phyloP scores from a whole-genome alignment of 371 early-diverging fungal genomes.

The Mortierella polycephala region DNA sequence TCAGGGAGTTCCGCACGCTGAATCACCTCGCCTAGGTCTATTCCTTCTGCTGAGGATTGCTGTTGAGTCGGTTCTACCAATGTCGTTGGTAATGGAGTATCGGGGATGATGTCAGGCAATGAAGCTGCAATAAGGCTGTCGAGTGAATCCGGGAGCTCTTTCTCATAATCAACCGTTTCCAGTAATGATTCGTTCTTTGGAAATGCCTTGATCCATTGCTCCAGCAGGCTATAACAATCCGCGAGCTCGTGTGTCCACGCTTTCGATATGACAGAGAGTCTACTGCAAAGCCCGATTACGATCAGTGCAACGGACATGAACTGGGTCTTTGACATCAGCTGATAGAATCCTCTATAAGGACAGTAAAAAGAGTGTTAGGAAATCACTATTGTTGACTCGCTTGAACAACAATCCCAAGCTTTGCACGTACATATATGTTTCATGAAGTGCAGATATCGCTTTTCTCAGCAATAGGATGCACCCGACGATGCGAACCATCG shows the following conservation, averaged over 20 bases:
- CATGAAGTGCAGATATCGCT: slow-evolving; percentile 24
- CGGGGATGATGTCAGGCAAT: neutral
- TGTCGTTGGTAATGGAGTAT: neutral
- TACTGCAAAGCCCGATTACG: slow-evolving; percentile 44
- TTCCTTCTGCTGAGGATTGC: neutral
- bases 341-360: slow-evolving; percentile 42
- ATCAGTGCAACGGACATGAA: slow-evolving; percentile 56
- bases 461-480: slow-evolving; percentile 26
- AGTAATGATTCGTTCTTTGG: slow-evolving; percentile 14
- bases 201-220: slow-evolving; percentile 29
- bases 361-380: neutral
- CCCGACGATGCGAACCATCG: slow-evolving; percentile 38
- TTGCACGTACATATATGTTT: slow-evolving; percentile 37
- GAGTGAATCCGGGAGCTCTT: slow-evolving; percentile 34
- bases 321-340: slow-evolving; percentile 51
- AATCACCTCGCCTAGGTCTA: slow-evolving; percentile 44
- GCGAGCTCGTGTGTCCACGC: slow-evolving; percentile 40
- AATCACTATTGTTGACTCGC: neutral
- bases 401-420: neutral
- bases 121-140: slow-evolving; percentile 4
- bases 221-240: slow-evolving; percentile 35
- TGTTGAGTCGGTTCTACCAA: neutral
- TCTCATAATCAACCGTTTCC: slow-evolving; percentile 25
- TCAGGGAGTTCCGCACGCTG: slow-evolving; percentile 3
- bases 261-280: slow-evolving; percentile 39